Evolutionary conservation across 495 filamentous ascomycete species (phyloP), one percentile per base, ranked within the genome.

Genomic region (Podospora pseudocomata): DNA sequence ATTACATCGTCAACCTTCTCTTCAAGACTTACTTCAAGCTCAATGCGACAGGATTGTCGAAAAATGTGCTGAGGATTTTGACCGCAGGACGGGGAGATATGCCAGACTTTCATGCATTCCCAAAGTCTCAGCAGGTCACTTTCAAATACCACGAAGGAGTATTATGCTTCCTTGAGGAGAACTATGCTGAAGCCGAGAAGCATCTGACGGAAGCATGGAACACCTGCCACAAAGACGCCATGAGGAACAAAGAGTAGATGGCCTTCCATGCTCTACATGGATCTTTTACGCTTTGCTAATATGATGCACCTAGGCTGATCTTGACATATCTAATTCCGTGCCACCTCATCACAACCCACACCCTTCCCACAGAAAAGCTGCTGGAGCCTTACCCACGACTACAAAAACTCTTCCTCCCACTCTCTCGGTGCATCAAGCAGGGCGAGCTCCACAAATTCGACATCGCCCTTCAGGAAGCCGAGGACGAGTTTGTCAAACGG

Each of bases 11-110:
- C 67, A 97, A 96, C 72, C 86, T 98, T 1, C 81, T 97, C 9
- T 98, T 99, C 86, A 98, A 97, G 79, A 97, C 93, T 5, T 97
- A 98, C 75, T 99, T 98, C 86, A 96, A 92, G 81, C 83, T 99
- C 63, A 96, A 95, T 78, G 89, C 90, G 55, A 89, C 96, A 60
- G 85, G 85, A n/a, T 84, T 99, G 23, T 94, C 89, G 15, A 97
- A 97, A 77, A 97, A 96, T 72, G 86, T 97, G 63, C 81, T 98
- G 27, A 91, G 87, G 60, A 91, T 91, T 2, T 83, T 98, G 23
- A 83, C 87, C 61, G 94, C 92, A 5, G 86, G 88, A n/a, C 83
- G 84, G 19, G 82, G 81, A 11, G 96, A 99, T 71, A 89, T 97
- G 76, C 95, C 96, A 1, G 75, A 83, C 0, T 79, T 96, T 23